These are phyloP conservation scores for Adansonia rubrostipa DNA, from an alignment of 441 rosid genomes.

Conservation along the genomic window DNA sequence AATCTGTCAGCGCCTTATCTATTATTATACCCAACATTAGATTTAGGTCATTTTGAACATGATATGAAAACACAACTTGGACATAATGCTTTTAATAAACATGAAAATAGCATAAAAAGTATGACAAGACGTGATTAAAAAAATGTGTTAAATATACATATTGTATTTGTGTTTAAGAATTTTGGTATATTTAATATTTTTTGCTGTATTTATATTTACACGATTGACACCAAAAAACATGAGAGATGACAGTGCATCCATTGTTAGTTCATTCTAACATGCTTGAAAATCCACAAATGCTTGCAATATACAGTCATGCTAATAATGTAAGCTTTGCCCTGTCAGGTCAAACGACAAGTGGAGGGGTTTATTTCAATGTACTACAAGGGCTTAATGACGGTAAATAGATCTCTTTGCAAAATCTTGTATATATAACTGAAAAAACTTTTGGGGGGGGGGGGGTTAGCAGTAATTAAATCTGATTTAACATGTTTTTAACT, in stretches of 20 bases:
- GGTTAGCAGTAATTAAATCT: not conserved
- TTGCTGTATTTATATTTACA: too few species aligned
- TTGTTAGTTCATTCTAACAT: not conserved
- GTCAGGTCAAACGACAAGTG: conserved; percentile 85
- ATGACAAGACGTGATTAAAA: too few species aligned
- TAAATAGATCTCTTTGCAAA: conserved; percentile 37
- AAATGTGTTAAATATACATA: too few species aligned
- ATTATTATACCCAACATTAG: too few species aligned
- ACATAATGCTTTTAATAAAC: too few species aligned
- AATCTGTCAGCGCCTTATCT: too few species aligned
- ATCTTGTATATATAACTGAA: not conserved
- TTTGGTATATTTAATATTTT: too few species aligned
- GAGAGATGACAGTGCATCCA: not conserved
- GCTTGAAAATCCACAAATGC: not conserved
- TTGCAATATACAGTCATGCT: not conserved
- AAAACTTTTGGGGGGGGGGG: not conserved
- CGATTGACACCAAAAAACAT: too few species aligned
- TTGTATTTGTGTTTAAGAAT: too few species aligned
- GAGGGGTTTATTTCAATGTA: conserved; percentile 73
- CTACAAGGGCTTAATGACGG: conserved; percentile 92
- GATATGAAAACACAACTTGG: too few species aligned
- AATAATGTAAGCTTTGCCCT: conserved; percentile 15
- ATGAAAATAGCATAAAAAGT: too few species aligned
- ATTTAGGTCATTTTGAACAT: too few species aligned
- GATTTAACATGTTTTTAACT: conserved; percentile 10